Percentiles rank a stretch among this genome's conserved stretches.
phyloP scores from a whole-genome alignment of 2,329 filamentous ascomycete genomes.

The Coniochaeta pulveracea region DNA sequence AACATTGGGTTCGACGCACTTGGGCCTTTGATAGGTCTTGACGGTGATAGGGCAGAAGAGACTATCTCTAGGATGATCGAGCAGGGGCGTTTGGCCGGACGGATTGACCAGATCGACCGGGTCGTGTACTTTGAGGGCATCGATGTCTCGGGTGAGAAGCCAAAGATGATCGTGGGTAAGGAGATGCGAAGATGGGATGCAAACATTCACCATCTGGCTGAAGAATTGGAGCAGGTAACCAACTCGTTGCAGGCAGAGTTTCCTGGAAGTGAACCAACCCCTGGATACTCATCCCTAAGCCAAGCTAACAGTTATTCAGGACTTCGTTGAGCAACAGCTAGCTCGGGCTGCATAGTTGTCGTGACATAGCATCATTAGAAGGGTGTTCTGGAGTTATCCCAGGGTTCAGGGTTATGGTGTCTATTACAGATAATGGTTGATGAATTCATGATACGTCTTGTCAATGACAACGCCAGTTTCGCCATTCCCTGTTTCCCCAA shows the following conservation, averaged over 20 bases:
- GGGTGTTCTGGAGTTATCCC: too few species aligned
- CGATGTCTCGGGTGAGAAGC: conserved; percentile 58
- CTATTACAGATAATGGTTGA: neutral
- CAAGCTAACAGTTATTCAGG: neutral
- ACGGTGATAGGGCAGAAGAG: conserved; percentile 72
- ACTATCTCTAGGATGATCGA: conserved; percentile 95
- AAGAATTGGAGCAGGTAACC: conserved; percentile 41
- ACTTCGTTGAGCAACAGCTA: conserved; percentile 1
- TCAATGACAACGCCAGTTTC: too few species aligned
- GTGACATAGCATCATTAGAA: too few species aligned
- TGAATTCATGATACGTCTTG: neutral
- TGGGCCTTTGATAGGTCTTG: conserved; percentile 65
- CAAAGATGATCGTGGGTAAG: conserved; percentile 50
- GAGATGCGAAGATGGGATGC: conserved; percentile 80
- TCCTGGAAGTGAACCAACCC: conserved; percentile 37
- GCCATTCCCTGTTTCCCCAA: too few species aligned
- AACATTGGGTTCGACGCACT: conserved; percentile 71
- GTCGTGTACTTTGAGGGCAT: conserved; percentile 77
- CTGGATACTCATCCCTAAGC: neutral
- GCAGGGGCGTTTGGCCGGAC: conserved; percentile 75
- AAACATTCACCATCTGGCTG: conserved; percentile 75
- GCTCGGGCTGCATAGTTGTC: too few species aligned
- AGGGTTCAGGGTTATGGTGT: too few species aligned
- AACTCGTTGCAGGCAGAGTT: conserved; percentile 53
- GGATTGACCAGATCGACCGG: conserved; percentile 88